Percentiles rank a stretch among this genome's conserved stretches.
Evolutionary conservation across 2,329 filamentous ascomycete species (phyloP).

Genomic region (Aspergillus phoenicis): DNA sequence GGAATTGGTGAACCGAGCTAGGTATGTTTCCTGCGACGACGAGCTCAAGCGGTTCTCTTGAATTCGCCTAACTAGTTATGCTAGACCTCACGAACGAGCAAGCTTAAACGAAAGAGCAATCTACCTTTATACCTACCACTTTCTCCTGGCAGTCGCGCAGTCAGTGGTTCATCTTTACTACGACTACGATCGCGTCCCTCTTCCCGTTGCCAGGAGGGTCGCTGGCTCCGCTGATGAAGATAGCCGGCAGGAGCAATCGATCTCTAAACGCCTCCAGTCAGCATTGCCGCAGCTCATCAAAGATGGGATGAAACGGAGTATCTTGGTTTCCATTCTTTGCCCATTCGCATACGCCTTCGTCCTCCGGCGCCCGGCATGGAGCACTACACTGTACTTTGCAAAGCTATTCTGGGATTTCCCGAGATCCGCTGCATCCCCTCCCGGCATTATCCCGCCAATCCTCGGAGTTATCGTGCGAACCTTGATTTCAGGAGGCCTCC

Average conservation of each 20-base stretch:
- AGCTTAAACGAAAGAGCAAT: conserved; percentile 84
- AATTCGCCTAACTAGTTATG: conserved; percentile 13
- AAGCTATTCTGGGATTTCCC: conserved; percentile 76
- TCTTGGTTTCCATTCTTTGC: conserved; percentile 49
- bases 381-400: conserved; percentile 68
- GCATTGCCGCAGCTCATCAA: conserved; percentile 35
- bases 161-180: conserved; percentile 68
- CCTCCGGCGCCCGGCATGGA: conserved; percentile 68
- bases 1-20: conserved; percentile 70
- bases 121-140: conserved; percentile 72
- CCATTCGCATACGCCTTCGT: conserved; percentile 64
- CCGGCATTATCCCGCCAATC: conserved; percentile 57
- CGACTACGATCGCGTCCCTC: conserved; percentile 71
- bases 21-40: conserved; percentile 49
- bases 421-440: conserved; percentile 65
- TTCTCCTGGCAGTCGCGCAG: conserved; percentile 70
- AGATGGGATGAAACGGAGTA: conserved; percentile 38
- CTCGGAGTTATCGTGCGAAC: conserved; percentile 60
- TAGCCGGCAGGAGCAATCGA: conserved; percentile 40
- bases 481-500: conserved; percentile 63
- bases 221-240: conserved; percentile 36
- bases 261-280: conserved; percentile 43
- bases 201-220: conserved; percentile 47
- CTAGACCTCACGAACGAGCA: conserved; percentile 64
- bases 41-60: background rate